Conservation (phyloP, 495 filamentous ascomycete genomes). For the Astrothelium subdiscretum region DNA sequence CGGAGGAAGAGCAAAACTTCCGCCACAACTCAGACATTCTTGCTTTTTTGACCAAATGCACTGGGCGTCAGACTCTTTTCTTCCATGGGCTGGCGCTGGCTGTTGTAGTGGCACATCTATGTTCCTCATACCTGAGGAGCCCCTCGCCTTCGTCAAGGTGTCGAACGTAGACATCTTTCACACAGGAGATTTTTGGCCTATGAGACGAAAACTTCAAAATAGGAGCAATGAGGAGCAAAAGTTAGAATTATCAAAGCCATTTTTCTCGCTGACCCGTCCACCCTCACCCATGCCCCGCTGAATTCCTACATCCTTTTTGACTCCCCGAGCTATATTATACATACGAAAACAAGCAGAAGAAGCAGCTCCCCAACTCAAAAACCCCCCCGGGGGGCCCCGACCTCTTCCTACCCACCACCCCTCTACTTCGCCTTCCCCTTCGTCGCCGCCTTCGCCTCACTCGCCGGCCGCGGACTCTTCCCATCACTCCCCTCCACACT, state of each 20-base stretch:
- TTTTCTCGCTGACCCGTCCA: background rate
- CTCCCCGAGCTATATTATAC: background rate
- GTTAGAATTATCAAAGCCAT: background rate
- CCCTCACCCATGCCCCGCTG: background rate
- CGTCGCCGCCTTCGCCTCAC: constrained; percentile 63
- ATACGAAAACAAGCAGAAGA: background rate
- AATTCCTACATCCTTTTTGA: background rate
- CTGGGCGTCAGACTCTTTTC: background rate
- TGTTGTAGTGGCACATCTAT: background rate
- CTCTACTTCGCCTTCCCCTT: constrained; percentile 9
- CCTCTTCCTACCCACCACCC: background rate
- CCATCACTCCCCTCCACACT: constrained; percentile 41
- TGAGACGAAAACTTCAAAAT: too few species aligned
- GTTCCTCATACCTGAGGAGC: background rate
- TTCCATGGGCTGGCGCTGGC: background rate
- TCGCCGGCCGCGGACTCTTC: constrained; percentile 57
- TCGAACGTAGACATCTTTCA: too few species aligned
- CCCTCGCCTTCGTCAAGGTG: background rate
- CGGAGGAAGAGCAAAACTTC: constrained; percentile 11
- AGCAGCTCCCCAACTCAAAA: background rate
- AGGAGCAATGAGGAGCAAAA: too few species aligned
- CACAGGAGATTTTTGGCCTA: too few species aligned
- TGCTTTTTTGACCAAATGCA: constrained; percentile 18
- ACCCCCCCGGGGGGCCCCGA: too few species aligned
- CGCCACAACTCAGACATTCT: background rate